Percentiles rank a stretch among this genome's conserved stretches.
These are phyloP conservation scores for Phycomyces nitens DNA, from an alignment of 192 early-diverging fungal species.

Conservation along the genomic window DNA sequence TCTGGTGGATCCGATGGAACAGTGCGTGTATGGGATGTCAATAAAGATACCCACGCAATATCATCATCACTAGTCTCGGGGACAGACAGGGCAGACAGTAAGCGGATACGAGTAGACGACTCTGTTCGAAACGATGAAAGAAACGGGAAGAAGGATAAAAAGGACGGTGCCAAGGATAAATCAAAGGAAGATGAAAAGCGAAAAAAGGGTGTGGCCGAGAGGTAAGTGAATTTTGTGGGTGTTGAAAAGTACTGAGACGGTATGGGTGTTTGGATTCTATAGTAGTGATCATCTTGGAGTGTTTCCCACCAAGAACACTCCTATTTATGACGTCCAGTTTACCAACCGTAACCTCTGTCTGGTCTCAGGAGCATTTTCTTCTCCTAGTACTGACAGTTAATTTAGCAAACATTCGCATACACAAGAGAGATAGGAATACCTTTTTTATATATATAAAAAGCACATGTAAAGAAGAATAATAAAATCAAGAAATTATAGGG, in stretches of 20 bases:
- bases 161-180: constrained; percentile 9
- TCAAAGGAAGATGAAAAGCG: constrained; percentile 16
- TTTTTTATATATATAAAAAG: background rate
- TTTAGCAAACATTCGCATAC: background rate
- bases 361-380: constrained; percentile 73
- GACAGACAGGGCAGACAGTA: background rate
- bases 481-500: too few relatives aligned
- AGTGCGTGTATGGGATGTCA: constrained; percentile 88
- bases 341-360: constrained; percentile 83
- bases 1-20: constrained; percentile 87
- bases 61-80: background rate
- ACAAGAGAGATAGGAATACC: background rate
- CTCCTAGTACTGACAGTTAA: constrained; percentile 11
- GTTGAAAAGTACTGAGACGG: background rate
- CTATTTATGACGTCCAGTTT: constrained; percentile 81
- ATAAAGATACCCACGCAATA: constrained; percentile 41
- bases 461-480: too few relatives aligned
- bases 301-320: constrained; percentile 90
- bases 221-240: constrained; percentile 11
- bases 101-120: background rate
- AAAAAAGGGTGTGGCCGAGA: constrained; percentile 31
- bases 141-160: constrained; percentile 18
- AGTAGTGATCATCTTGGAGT: constrained; percentile 59
- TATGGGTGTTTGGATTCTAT: background rate
- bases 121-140: constrained; percentile 4